These are phyloP conservation scores for Saccharum spontaneum DNA, from an alignment of 176 grass and related monocot species.

Conservation along the genomic window DNA sequence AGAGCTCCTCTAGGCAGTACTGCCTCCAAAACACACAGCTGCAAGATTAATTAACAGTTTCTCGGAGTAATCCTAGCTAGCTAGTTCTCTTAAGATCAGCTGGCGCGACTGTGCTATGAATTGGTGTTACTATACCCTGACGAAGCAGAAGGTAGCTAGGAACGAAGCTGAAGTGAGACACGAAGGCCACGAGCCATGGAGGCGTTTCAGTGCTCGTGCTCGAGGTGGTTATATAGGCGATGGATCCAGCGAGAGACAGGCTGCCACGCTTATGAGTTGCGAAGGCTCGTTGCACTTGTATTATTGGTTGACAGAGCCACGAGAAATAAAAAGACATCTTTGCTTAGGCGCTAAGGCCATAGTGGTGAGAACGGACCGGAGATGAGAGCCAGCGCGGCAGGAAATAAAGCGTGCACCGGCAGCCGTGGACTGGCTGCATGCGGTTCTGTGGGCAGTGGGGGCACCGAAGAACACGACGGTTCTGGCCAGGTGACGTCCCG, in stretches of 20 bases:
- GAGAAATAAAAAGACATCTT: not conserved
- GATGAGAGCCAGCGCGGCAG: not conserved
- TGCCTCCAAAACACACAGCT: slow-evolving; percentile 12
- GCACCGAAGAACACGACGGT: not conserved
- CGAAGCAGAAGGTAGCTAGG: not conserved
- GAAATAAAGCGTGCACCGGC: slow-evolving; percentile 20
- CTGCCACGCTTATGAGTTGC: not conserved
- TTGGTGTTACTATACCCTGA: not conserved
- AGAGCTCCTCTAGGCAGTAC: not conserved
- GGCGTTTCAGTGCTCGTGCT: slow-evolving; percentile 34
- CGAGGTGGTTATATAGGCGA: slow-evolving; percentile 32
- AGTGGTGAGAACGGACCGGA: slow-evolving; percentile 27
- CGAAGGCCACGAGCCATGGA: slow-evolving; percentile 27
- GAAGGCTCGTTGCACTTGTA: not conserved
- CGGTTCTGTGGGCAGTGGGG: not conserved
- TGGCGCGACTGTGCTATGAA: not conserved
- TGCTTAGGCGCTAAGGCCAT: slow-evolving; percentile 43
- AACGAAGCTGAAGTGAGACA: not conserved
- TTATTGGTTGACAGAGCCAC: not conserved
- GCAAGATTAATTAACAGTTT: not conserved
- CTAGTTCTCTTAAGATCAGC: too few species aligned
- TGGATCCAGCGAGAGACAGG: too few species aligned
- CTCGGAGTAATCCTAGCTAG: not conserved
- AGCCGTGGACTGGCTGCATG: slow-evolving; percentile 17
- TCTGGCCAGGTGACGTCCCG: too few species aligned